Conservation (phyloP, 2,329 filamentous ascomycete species). For the Paraphoma sp. region DNA sequence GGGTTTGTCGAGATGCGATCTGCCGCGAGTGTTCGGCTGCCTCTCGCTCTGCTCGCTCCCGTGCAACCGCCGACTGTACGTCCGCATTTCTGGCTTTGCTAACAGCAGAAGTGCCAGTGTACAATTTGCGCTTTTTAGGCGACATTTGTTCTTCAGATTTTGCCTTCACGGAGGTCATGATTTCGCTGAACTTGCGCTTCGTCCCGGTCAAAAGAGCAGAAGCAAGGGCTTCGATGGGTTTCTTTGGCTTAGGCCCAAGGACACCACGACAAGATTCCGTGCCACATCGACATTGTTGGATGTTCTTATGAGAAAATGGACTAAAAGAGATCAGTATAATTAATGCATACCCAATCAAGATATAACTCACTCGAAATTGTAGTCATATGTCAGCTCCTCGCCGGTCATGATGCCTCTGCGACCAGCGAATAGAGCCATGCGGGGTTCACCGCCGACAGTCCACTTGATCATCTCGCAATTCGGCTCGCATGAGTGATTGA, state of each 20-base stretch:
- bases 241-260: constrained; percentile 63
- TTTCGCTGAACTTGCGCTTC: constrained; percentile 44
- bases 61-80: constrained; percentile 25
- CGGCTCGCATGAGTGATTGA: constrained; percentile 96
- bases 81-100: constrained; percentile 35
- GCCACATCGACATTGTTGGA: constrained; percentile 69
- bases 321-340: constrained; percentile 19
- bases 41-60: constrained; percentile 32
- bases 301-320: constrained; percentile 63
- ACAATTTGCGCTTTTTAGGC: constrained; percentile 40
- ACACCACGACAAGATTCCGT: constrained; percentile 67
- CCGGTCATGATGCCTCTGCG: constrained; percentile 90
- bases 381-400: constrained; percentile 95
- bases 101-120: constrained; percentile 19
- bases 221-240: constrained; percentile 47
- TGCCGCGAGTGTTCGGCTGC: constrained; percentile 37
- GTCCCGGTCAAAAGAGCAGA: constrained; percentile 38
- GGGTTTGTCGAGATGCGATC: constrained; percentile 39
- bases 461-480: constrained; percentile 99
- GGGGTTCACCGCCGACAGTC: constrained; percentile 90
- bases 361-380: constrained; percentile 69
- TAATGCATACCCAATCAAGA: neutral
- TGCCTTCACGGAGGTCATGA: constrained; percentile 28
- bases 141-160: constrained; percentile 34
- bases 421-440: constrained; percentile 96